A percentile compares a stretch with the other conserved stretches of the same genome.
Evolutionary conservation across 1,284 basidiomycete genomes (phyloP).

Genomic region (Porogramme epimiltina): DNA sequence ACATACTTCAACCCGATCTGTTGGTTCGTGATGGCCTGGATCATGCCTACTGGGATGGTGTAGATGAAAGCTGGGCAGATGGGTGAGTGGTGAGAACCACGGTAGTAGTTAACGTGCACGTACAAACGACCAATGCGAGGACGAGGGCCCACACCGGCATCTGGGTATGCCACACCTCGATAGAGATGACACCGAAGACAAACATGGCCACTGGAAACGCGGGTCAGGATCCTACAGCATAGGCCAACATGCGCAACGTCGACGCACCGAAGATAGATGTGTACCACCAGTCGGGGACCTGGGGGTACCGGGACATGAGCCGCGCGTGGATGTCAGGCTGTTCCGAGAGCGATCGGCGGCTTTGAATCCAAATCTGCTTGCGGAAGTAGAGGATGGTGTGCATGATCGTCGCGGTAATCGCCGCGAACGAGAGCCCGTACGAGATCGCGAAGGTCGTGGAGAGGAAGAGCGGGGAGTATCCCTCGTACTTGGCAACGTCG

Average conservation of each 20-base stretch:
- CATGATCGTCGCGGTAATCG: constrained; percentile 55
- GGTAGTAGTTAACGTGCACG: neutral
- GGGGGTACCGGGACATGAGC: constrained; percentile 61
- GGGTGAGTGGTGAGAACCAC: constrained; percentile 1
- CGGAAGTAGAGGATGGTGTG: constrained; percentile 65
- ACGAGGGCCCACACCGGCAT: constrained; percentile 66
- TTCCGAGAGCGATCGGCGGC: constrained; percentile 47
- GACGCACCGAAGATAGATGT: constrained; percentile 54
- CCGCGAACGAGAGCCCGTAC: constrained; percentile 61
- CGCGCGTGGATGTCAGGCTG: constrained; percentile 65
- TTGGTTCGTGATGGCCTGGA: constrained; percentile 57
- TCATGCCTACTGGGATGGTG: constrained; percentile 54
- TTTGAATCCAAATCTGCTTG: constrained; percentile 50
- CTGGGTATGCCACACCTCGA: constrained; percentile 70
- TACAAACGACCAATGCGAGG: constrained; percentile 40
- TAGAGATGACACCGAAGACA: constrained; percentile 63
- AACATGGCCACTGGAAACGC: constrained; percentile 45
- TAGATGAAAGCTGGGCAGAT: constrained; percentile 38
- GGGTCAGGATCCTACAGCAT: too few relatives aligned
- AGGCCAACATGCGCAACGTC: constrained; percentile 3
- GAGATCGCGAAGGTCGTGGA: constrained; percentile 56
- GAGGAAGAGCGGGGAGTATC: constrained; percentile 63
- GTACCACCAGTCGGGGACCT: constrained; percentile 63
- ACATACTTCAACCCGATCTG: constrained; percentile 47
- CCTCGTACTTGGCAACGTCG: constrained; percentile 51